Conservation (phyloP, 441 rosid genomes). For the Populus hybrid region DNA sequence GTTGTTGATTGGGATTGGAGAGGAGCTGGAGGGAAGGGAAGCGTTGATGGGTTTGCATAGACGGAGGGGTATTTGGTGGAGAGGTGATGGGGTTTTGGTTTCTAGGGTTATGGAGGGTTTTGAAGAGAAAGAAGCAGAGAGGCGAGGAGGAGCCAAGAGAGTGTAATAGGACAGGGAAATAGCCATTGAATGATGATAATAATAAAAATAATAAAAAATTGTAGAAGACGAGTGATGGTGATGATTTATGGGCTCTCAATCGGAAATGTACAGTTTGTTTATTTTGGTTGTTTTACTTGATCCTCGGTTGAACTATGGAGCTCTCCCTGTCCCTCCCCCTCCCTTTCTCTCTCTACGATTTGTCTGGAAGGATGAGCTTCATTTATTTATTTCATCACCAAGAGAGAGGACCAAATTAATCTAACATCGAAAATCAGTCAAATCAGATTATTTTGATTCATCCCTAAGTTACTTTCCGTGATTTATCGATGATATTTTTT, state of each 20-base stretch:
- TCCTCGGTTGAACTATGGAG: neutral
- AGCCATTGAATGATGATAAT: constrained; percentile 33
- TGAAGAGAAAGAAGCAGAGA: constrained; percentile 25
- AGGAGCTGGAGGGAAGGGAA: constrained; percentile 19
- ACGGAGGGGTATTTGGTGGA: constrained; percentile 17
- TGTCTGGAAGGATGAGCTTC: no score
- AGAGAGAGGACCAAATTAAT: neutral
- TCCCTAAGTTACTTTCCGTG: neutral
- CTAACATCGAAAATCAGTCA: no score
- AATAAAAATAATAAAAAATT: neutral
- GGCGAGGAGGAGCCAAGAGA: constrained; percentile 25
- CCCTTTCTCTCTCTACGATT: no score
- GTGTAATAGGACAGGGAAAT: constrained; percentile 31
- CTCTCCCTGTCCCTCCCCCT: neutral
- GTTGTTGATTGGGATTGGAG: constrained; percentile 13
- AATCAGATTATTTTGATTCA: neutral
- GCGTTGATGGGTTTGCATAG: constrained; percentile 19
- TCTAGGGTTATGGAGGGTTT: constrained; percentile 23
- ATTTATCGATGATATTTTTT: no score
- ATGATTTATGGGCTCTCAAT: neutral
- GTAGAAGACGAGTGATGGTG: neutral
- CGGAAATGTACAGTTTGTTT: neutral
- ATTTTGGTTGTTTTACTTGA: no score
- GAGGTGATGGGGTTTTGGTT: constrained; percentile 18
- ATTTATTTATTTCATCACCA: neutral